A percentile compares a stretch with the other conserved stretches of the same genome.
phyloP scores from a whole-genome alignment of 2,329 filamentous ascomycete genomes.

The Pyrenophora graminea region DNA sequence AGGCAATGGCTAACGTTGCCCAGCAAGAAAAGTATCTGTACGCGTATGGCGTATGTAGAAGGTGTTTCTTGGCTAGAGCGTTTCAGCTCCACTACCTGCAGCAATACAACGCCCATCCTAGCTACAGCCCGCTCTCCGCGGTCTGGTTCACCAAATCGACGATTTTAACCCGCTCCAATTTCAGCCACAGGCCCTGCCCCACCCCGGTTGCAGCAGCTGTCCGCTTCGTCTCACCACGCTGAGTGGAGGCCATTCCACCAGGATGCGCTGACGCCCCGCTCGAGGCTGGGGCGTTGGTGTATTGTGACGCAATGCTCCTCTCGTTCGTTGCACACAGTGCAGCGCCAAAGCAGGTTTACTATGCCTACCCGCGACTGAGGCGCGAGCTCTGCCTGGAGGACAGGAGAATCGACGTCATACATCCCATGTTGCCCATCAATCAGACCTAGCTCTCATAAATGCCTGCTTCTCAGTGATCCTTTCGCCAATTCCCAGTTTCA shows the following conservation, averaged over 20 bases:
- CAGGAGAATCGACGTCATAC: slow-evolving; percentile 42
- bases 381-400: slow-evolving; percentile 39
- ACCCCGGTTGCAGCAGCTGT: slow-evolving; percentile 25
- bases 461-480: slow-evolving; percentile 17
- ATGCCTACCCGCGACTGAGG: slow-evolving; percentile 31
- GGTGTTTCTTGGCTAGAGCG: slow-evolving; percentile 3
- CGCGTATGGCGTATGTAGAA: neutral
- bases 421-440: slow-evolving; percentile 21
- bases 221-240: slow-evolving; percentile 35
- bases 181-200: slow-evolving; percentile 34
- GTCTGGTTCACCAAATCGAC: slow-evolving; percentile 30
- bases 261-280: slow-evolving; percentile 41
- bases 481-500: slow-evolving; percentile 13
- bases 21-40: neutral
- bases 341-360: slow-evolving; percentile 47
- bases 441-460: slow-evolving; percentile 38
- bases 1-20: neutral
- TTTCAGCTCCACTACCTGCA: slow-evolving; percentile 23
- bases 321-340: slow-evolving; percentile 33
- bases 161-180: slow-evolving; percentile 33
- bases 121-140: slow-evolving; percentile 21
- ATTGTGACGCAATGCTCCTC: slow-evolving; percentile 44
- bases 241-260: slow-evolving; percentile 29
- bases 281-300: slow-evolving; percentile 24
- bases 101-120: slow-evolving; percentile 24